Base-by-base conservation (phyloP, 176 grass and related monocot genomes). In the Puya raimondii region DNA sequence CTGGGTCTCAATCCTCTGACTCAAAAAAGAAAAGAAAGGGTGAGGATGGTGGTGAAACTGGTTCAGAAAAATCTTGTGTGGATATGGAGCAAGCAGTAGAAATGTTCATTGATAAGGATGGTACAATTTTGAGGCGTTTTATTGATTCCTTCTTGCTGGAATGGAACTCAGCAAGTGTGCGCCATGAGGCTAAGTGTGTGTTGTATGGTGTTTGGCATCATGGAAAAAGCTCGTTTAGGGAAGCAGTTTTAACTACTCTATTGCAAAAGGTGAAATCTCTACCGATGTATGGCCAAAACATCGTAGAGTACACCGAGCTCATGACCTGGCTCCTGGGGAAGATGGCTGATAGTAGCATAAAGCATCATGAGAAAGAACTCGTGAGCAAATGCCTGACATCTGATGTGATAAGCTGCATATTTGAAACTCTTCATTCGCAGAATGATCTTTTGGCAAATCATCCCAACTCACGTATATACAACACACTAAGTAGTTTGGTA, bases 371-470 rank as follows among this genome's bases (percentile, higher is more conserved):
- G 51, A 72, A 64, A 65, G 93, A 90, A 65, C 69, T 92, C 74
- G 26, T 92, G 58, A 85, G 73, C 64, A 85, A 78, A 77, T 97
- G 89, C 65, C 80, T 97, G 67, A 83, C 84, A 74, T 65, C 86
- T 71, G 93, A 97, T 70, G 86, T 85, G 33, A 80, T 92, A 81
- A 90, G 64, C 59, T 90, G 84, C 77, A 97, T 97, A 80, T 97
- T 79, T 81, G 79, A 81, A 61, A 92, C 93, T 27, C 86, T 92
- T 25, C 93, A 97, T 81, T 83, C 81, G 0, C 89, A 97, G 83
- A 97, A 97, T 81, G 93, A 97, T 71, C 74, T 97, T 59, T 84
- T 97, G 71, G 93, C 93, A 80, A 97, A 97, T 82, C 93, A 97
- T 85, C 93, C 93, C 56, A 97, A 92, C 78, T 97, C 93, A 12